Evolutionary conservation across 306 rosid species (phyloP).

Genomic region (Cucurbita argyrosperma): DNA sequence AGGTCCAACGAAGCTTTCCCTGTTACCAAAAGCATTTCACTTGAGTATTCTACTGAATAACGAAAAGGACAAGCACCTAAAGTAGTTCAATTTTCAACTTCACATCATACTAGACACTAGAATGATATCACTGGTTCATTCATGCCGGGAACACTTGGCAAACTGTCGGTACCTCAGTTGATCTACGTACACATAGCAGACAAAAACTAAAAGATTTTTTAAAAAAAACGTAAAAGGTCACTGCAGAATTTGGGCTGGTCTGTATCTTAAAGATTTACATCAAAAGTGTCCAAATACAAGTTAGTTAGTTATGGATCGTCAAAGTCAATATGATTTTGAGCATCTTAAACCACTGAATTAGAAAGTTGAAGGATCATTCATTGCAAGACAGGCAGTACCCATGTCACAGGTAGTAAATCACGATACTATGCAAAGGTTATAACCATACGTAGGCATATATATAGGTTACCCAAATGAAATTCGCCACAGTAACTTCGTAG

Average conservation of each 20-base stretch:
- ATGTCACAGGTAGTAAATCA: background rate
- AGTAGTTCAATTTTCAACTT: background rate
- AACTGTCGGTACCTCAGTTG: background rate
- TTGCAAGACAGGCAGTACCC: background rate
- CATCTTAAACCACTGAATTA: background rate
- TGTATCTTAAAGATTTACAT: background rate
- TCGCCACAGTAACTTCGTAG: background rate
- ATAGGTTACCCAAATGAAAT: background rate
- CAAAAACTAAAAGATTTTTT: background rate
- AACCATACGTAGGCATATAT: background rate
- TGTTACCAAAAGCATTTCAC: background rate
- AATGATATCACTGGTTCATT: background rate
- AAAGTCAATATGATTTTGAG: background rate
- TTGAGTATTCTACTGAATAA: background rate
- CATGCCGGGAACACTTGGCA: background rate
- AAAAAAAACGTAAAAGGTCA: background rate
- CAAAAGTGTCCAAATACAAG: background rate
- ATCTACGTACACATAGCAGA: background rate
- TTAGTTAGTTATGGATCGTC: background rate
- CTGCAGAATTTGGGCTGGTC: background rate
- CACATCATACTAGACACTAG: background rate
- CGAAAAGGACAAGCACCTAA: background rate
- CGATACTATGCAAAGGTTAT: background rate
- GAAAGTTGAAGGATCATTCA: background rate
- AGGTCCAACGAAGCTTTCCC: background rate